Evolutionary conservation across 139 green algal genomes (phyloP).

Genomic region (Zygnema cylindricum): DNA sequence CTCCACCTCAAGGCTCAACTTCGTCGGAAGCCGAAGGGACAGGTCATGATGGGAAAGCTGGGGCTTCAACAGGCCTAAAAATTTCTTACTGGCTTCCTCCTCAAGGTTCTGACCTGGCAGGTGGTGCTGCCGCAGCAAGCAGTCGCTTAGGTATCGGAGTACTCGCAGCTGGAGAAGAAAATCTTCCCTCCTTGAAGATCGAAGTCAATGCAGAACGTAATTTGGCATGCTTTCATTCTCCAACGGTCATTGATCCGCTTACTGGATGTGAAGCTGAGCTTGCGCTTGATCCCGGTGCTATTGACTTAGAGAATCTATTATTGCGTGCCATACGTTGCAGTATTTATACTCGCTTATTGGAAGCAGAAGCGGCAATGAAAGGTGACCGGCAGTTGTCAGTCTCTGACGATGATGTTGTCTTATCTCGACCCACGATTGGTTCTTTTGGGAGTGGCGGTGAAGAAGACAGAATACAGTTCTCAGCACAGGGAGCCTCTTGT

Average conservation of each 20-base stretch:
- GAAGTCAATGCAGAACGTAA: conserved; percentile 24
- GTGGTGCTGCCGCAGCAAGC: neutral
- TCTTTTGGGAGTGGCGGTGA: neutral
- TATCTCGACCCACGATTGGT: neutral
- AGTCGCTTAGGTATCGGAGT: neutral
- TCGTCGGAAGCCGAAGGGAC: neutral
- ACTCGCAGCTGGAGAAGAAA: neutral
- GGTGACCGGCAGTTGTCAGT: conserved; percentile 1
- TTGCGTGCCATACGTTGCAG: conserved; percentile 30
- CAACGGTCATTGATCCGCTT: conserved; percentile 31
- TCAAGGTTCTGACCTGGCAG: neutral
- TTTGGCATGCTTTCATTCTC: conserved; percentile 24
- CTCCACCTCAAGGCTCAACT: neutral
- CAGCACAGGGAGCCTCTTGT: neutral
- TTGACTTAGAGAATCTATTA: conserved; percentile 51
- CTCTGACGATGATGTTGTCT: conserved; percentile 8
- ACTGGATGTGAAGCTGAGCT: conserved; percentile 36
- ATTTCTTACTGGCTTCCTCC: conserved; percentile 24
- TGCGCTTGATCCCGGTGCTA: neutral
- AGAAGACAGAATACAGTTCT: neutral
- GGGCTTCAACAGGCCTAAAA: neutral
- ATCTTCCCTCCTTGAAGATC: conserved; percentile 19
- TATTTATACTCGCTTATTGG: conserved; percentile 32
- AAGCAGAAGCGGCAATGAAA: conserved; percentile 4
- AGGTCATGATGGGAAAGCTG: neutral